Evolutionary conservation across 441 rosid species (phyloP).

Genomic region (Adansonia rubrostipa): DNA sequence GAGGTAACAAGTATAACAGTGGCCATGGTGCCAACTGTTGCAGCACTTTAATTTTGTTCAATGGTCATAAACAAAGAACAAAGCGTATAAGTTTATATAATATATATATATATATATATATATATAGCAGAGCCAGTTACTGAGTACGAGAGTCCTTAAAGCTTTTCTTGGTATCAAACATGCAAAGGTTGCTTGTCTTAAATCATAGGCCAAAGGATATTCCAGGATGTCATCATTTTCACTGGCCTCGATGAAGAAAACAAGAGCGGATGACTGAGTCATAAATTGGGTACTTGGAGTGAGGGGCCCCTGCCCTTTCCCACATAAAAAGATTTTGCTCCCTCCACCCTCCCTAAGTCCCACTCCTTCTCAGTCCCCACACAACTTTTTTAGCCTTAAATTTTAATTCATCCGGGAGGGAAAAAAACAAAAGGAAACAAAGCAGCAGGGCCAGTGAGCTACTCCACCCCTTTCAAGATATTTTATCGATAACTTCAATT

Average conservation of each 20-base stretch:
- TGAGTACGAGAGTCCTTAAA: no score
- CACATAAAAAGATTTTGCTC: no score
- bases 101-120: no score
- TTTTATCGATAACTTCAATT: neutral
- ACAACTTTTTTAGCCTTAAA: neutral
- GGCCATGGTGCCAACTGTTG: neutral
- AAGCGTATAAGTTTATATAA: no score
- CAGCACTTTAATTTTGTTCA: neutral
- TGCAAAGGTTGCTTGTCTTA: neutral
- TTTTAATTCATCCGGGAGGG: conserved; percentile 1
- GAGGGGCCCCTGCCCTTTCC: neutral
- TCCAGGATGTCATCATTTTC: conserved; percentile 19
- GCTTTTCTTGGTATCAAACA: neutral
- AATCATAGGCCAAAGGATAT: neutral
- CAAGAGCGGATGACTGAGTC: neutral
- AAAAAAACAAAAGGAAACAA: conserved; percentile 11
- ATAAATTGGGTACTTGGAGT: neutral
- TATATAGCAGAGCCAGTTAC: no score
- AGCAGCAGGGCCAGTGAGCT: neutral
- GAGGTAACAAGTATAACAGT: neutral
- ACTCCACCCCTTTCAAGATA: conserved; percentile 4
- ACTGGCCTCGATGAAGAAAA: neutral
- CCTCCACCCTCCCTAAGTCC: neutral
- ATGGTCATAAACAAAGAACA: neutral
- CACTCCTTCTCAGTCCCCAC: conserved; percentile 5